Base-by-base conservation (phyloP, 2,329 filamentous ascomycete genomes). In the Cercospora citrullina region DNA sequence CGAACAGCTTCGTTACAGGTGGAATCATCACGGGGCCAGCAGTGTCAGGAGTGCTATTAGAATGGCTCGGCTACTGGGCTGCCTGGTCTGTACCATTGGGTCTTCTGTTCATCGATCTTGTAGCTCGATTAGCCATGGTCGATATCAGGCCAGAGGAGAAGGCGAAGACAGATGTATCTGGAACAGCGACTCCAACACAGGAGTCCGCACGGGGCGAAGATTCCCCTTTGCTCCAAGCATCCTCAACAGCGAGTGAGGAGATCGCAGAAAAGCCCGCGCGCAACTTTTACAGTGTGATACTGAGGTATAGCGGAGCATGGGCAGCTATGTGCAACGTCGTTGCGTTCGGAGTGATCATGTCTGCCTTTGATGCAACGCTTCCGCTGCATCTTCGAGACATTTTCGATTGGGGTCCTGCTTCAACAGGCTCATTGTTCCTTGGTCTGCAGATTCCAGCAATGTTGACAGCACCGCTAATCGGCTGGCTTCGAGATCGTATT, bases 61-160 rank as follows among this genome's bases (percentile, higher is more conserved):
- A 72, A 18, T 69, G 67, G 66, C 33, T 68, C 5, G 69, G 70
- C 16, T 72, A 72, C n/a, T 72, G 70, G 70, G 28, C 58, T 16
- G 69, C 70, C 16, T 72, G 70, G 70, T 39, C 65, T 4, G 63
- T 71, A 4, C 69, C 70, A n/a, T 60, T 70, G 12, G 60, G 51
- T 10, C 63, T 72, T 12, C 60, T 72, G 5, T 63, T 53, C 4
- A 63, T 72, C 14, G 65, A 63, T 45, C 63, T 70, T 8, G 58
- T 72, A 2, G 69, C 70, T 18, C 66, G 70, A 45, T 53, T 71
- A 51, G 58, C 65, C 4, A 69, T 72, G 63, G 36, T 65, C 9
- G 70, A 72, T 16, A 28, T 21, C 30, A 18, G 39, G 14, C 61
- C 53, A 21, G 60, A 62, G 4, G 59, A 63, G 26, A 6, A 45